Evolutionary conservation across 2,329 filamentous ascomycete genomes (phyloP).

Genomic region (Coleophoma cylindrospora): DNA sequence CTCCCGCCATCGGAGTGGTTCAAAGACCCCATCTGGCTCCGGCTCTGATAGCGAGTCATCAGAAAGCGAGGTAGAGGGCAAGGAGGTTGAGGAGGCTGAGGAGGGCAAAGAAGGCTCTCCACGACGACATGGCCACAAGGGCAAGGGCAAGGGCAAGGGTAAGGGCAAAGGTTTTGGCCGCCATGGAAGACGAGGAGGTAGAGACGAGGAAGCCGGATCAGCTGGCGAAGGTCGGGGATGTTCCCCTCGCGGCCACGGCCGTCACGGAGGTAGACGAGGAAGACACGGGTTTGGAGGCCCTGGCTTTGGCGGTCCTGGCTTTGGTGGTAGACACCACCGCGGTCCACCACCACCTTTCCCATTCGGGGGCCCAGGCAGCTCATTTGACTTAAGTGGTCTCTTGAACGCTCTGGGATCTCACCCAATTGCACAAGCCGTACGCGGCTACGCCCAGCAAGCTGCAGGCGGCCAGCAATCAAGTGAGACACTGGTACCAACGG

Average conservation of each 20-base stretch:
- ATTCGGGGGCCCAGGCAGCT: slow-evolving; percentile 12
- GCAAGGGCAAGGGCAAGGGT: not conserved
- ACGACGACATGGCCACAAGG: slow-evolving; percentile 9
- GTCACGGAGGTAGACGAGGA: slow-evolving; percentile 7
- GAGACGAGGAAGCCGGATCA: not conserved
- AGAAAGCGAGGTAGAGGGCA: slow-evolving; percentile 12
- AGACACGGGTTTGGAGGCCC: not conserved
- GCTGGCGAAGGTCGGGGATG: too few relatives aligned
- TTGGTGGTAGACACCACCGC: slow-evolving; percentile 3
- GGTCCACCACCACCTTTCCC: slow-evolving; percentile 12
- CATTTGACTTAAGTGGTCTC: slow-evolving; percentile 23
- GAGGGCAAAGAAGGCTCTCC: slow-evolving; percentile 10
- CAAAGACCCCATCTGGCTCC: slow-evolving; percentile 7
- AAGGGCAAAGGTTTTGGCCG: slow-evolving; percentile 5
- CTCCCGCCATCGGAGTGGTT: slow-evolving; percentile 7
- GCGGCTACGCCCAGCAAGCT: slow-evolving; percentile 17
- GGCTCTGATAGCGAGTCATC: slow-evolving; percentile 3
- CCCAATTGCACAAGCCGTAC: slow-evolving; percentile 23
- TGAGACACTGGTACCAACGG: slow-evolving; percentile 14
- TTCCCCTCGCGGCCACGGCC: not conserved
- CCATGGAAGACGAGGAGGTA: slow-evolving; percentile 8
- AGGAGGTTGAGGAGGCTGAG: slow-evolving; percentile 3
- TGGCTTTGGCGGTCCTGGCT: not conserved
- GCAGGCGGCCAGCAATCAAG: slow-evolving; percentile 14
- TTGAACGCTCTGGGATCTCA: slow-evolving; percentile 18